Conservation (phyloP, 1,284 basidiomycete species). For the Tilletia setariae region DNA sequence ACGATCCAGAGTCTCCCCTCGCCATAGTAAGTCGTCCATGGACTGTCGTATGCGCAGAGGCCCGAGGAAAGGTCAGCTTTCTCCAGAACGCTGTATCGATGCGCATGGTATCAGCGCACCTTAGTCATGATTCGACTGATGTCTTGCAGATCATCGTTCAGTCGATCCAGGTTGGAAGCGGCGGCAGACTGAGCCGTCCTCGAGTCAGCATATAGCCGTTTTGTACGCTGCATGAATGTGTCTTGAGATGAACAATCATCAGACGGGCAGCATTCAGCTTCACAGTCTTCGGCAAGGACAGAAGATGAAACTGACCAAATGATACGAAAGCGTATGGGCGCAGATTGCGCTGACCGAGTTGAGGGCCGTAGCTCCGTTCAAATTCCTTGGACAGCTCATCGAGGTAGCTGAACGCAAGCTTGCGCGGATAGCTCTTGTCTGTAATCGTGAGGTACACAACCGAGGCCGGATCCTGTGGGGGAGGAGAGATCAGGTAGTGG, state of each 20-base stretch:
- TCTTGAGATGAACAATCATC: slow-evolving; percentile 60
- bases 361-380: slow-evolving; percentile 53
- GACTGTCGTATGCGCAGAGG: slow-evolving; percentile 55
- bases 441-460: slow-evolving; percentile 94
- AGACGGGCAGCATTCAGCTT: background rate
- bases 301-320: slow-evolving; percentile 31
- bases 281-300: background rate
- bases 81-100: background rate
- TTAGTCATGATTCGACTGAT: slow-evolving; percentile 99
- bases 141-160: slow-evolving; percentile 95
- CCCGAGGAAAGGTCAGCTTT: too few species aligned
- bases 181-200: slow-evolving; percentile 73
- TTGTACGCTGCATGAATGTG: slow-evolving; percentile 98
- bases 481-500: slow-evolving; percentile 81
- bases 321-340: slow-evolving; percentile 51
- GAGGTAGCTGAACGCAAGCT: slow-evolving; percentile 94
- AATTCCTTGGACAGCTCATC: slow-evolving; percentile 98
- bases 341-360: slow-evolving; percentile 45
- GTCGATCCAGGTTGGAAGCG: slow-evolving; percentile 70
- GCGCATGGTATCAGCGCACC: slow-evolving; percentile 55
- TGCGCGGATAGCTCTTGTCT: slow-evolving; percentile 94
- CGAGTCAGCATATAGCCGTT: slow-evolving; percentile 88
- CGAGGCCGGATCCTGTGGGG: slow-evolving; percentile 41
- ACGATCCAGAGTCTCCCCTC: slow-evolving; percentile 91
- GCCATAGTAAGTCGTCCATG: slow-evolving; percentile 98